Conservation (phyloP, 768 basidiomycete species). For the Termitomyces sp. region DNA sequence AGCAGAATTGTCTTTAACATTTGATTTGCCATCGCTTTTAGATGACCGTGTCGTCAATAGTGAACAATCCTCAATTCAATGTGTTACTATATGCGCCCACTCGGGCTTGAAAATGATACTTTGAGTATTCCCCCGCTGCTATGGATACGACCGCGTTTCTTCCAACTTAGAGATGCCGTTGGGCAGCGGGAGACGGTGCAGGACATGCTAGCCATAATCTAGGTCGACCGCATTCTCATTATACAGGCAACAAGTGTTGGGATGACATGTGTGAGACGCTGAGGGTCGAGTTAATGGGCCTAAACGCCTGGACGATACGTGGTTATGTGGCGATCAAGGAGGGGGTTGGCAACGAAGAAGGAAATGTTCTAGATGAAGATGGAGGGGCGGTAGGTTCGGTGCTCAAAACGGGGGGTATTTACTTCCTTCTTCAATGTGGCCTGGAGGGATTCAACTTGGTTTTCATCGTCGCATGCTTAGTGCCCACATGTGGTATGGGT, state of each 20-base stretch:
- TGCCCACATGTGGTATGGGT: slow-evolving; percentile 7
- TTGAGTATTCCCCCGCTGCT: too few relatives aligned
- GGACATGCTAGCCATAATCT: too few relatives aligned
- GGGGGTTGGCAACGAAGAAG: not conserved
- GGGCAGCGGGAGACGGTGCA: too few relatives aligned
- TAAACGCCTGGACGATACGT: not conserved
- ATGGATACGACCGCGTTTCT: too few relatives aligned
- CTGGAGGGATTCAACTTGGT: slow-evolving; percentile 5
- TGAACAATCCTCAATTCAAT: too few relatives aligned
- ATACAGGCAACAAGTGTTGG: not conserved
- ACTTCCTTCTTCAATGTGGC: not conserved
- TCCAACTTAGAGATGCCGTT: too few relatives aligned
- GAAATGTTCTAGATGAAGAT: not conserved
- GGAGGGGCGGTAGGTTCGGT: not conserved
- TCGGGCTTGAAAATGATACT: too few relatives aligned
- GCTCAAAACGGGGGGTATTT: not conserved
- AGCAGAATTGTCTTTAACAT: too few relatives aligned
- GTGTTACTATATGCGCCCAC: too few relatives aligned
- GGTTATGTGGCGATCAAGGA: not conserved
- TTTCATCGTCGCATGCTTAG: slow-evolving; percentile 11
- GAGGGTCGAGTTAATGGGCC: not conserved
- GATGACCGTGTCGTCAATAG: too few relatives aligned
- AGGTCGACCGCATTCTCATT: too few relatives aligned
- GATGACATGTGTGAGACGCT: not conserved
- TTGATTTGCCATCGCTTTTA: too few relatives aligned